Evolutionary conservation across 1,284 basidiomycete species (phyloP), one percentile per base, ranked within the genome.

Genomic region (Puccinia horiana): DNA sequence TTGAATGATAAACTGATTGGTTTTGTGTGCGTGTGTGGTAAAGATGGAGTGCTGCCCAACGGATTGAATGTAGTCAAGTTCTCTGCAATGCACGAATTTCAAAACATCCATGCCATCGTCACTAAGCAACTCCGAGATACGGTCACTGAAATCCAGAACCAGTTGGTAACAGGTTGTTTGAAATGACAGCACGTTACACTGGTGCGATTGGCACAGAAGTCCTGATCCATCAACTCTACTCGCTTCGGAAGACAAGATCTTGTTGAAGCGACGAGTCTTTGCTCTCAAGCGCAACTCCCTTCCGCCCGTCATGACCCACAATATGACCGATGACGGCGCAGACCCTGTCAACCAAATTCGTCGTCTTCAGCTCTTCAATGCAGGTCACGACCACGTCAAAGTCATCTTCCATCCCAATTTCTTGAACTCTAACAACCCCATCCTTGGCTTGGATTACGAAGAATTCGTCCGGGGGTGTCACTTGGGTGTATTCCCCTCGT

Each of bases 341-440:
- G 96, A 99, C 86, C 96, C 96, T 6, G 94, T 99, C 79, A 97
- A 93, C 88, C 74, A 98, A 87, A 93, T 99, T 83, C 91, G 96
- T 40, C 91, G 94, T 20, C 95, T 97, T 40, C 92, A 95, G 87
- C 89, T 98, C 47, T 98, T 98, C 91, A 98, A 98, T 88, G 87
- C 90, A 54, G 88, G 90, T 32, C 86, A 89, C 49, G 96, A 99
- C 86, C 90, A 93, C 77, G 96, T 98, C 88, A 98, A 98, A 89
- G 91, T 98, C 86, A 91, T 99, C 81, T 99, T 99, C 91, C 96
- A 99, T 88, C 96, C 96, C 5, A 96, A 99, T 87, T 99, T 99
- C 89, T 88, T 99, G 86, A 98, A 96, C 88, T 92, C 94, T 83
- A 98, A 96, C 89, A 98, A 98, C 88, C 96, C 96, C 0, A 97